Evolutionary conservation across 139 green algal genomes (phyloP).

Genomic region (Closterium sp.): DNA sequence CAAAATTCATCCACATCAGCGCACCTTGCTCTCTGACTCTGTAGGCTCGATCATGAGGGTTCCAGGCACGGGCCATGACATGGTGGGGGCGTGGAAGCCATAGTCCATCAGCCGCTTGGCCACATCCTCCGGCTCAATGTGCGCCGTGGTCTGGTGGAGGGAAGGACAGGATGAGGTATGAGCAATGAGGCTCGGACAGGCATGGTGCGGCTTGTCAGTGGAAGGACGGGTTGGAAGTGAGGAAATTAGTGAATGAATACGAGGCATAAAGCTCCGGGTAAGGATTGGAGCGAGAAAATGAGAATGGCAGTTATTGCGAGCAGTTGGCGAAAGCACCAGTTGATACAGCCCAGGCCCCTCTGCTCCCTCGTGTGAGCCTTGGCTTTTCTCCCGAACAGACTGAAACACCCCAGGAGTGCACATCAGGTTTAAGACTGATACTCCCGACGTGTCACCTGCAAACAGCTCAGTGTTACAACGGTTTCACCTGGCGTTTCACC

Average conservation of each 20-base stretch:
- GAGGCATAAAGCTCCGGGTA: too few relatives aligned
- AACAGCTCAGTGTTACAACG: neutral
- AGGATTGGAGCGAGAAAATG: constrained; percentile 47
- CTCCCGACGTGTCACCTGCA: neutral
- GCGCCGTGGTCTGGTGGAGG: constrained; percentile 11
- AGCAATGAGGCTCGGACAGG: constrained; percentile 43
- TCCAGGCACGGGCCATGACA: constrained; percentile 96
- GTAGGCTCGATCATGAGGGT: constrained; percentile 99
- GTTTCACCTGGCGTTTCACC: neutral
- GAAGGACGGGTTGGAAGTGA: neutral
- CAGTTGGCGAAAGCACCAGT: neutral
- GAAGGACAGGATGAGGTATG: constrained; percentile 76
- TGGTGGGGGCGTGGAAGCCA: constrained; percentile 97
- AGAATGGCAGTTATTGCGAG: neutral
- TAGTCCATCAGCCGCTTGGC: constrained; percentile 99
- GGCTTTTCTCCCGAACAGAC: too few relatives aligned
- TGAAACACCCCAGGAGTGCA: too few relatives aligned
- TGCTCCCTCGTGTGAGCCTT: too few relatives aligned
- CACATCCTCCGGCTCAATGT: constrained; percentile 90
- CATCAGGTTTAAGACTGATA: too few relatives aligned
- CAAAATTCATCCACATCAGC: neutral
- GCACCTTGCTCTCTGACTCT: constrained; percentile 81
- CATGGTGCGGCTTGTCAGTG: constrained; percentile 55
- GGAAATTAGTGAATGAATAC: neutral
- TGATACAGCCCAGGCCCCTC: too few relatives aligned